Percentiles rank a stretch among this genome's conserved stretches.
phyloP scores from a whole-genome alignment of 2,329 filamentous ascomycete genomes.

The Colletotrichum sp. region DNA sequence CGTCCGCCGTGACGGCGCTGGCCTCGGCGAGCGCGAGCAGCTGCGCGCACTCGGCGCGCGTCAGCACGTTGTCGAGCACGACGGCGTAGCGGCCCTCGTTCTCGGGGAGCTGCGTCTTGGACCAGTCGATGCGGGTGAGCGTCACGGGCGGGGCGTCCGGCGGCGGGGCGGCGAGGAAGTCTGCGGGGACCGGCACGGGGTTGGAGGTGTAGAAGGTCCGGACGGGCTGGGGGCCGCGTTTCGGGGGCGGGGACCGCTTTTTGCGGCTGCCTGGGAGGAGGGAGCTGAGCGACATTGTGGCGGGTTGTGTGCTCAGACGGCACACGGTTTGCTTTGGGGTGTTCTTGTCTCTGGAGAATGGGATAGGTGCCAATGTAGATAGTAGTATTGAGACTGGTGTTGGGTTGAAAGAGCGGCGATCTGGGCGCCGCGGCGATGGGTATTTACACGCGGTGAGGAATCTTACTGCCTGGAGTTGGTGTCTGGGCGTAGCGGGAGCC shows the following conservation, averaged over 20 bases:
- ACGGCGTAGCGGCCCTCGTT: constrained; percentile 61
- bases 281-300: neutral
- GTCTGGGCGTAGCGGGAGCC: neutral
- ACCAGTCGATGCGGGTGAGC: constrained; percentile 57
- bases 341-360: neutral
- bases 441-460: neutral
- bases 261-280: neutral
- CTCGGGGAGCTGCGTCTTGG: constrained; percentile 49
- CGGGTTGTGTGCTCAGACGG: neutral
- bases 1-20: constrained; percentile 49
- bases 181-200: constrained; percentile 39
- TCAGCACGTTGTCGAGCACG: constrained; percentile 65
- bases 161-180: constrained; percentile 46
- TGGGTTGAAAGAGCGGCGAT: neutral
- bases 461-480: neutral
- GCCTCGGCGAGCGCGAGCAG: constrained; percentile 58
- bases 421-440: neutral
- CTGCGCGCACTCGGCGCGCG: constrained; percentile 60
- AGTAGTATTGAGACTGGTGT: neutral
- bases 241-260: neutral
- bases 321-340: neutral
- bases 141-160: constrained; percentile 41
- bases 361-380: neutral
- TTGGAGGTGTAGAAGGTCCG: constrained; percentile 34
- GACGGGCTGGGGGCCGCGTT: neutral